Evolutionary conservation across 1,284 basidiomycete species (phyloP), one percentile per base, ranked within the genome.

Genomic region (Marasmius oreades): DNA sequence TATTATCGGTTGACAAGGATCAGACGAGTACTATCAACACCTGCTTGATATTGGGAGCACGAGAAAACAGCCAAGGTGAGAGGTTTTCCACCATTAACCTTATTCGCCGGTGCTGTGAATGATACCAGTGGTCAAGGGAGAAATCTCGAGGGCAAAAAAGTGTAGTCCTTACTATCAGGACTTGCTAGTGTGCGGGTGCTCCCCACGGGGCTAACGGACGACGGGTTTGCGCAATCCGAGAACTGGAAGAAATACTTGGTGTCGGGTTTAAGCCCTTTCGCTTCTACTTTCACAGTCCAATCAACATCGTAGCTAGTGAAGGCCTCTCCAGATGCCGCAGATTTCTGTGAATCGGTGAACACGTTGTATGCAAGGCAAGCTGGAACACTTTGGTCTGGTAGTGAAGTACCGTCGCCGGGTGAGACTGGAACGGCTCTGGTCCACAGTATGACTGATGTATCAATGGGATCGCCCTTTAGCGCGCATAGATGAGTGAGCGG

Each of bases 261-360:
- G 59, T 85, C 83, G 0, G 84, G 73, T 47, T 72, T 64, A 24
- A 87, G 67, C 18, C 73, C 72, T 1, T 71, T 77, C 0, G 82
- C 82, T 61, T 86, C 84, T 20, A 86, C 80, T 67, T 88, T 88
- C 64, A 84, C 73, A 2, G 83, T 84, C 62, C 76, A 88, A 66
- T 85, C 84, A 42, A 88, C 82, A 61, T 87, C 85, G 59, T 80
- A 81, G 53, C 77, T 80, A 3, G 83, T 84, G 68, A 81, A 83
- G 0, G 78, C 82, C 53, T 80, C 69, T 20, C 79, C 81, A 23
- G 74, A 72, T 57, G 80, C 73, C 46, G 79, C 65, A 0, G 76
- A 67, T 26, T 62, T 64, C 6, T 68, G 64, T 2, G 69, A 46
- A 37, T 71, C 73, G 31, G 70, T 65, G 51, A 70, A 76, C 34